phyloP scores from a whole-genome alignment of 805 yeast genomes.

The Yamadazyma nakazawae region DNA sequence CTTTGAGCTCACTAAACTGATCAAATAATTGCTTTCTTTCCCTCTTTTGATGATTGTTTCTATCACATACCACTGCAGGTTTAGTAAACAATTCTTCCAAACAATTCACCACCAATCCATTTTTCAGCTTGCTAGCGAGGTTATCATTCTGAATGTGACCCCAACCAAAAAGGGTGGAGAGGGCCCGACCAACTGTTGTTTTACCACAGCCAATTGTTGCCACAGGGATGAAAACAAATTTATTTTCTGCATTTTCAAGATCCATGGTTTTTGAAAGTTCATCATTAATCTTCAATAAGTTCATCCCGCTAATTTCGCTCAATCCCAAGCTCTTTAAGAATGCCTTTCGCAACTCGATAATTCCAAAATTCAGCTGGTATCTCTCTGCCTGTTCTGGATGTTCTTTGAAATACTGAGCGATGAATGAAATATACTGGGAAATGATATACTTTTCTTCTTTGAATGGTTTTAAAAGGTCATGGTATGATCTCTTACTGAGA shows the following conservation, averaged over 20 bases:
- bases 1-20: slow-evolving; percentile 44
- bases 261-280: slow-evolving; percentile 19
- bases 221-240: slow-evolving; percentile 71
- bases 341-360: slow-evolving; percentile 65
- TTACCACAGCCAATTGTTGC: slow-evolving; percentile 96
- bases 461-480: slow-evolving; percentile 34
- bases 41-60: slow-evolving; percentile 71
- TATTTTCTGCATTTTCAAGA: slow-evolving; percentile 20
- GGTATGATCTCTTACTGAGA: slow-evolving; percentile 25
- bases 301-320: slow-evolving; percentile 50
- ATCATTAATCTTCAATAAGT: slow-evolving; percentile 51
- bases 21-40: slow-evolving; percentile 69
- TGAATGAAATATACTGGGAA: slow-evolving; percentile 66
- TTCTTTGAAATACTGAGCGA: slow-evolving; percentile 49
- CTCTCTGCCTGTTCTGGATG: slow-evolving; percentile 46
- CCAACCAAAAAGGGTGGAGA: slow-evolving; percentile 55
- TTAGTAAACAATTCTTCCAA: slow-evolving; percentile 28
- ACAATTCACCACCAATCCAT: slow-evolving; percentile 47
- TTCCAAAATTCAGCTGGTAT: slow-evolving; percentile 61
- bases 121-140: slow-evolving; percentile 45
- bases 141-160: slow-evolving; percentile 82
- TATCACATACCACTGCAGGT: slow-evolving; percentile 66
- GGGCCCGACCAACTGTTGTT: slow-evolving; percentile 71
- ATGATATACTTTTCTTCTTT: slow-evolving; percentile 59
- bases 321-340: slow-evolving; percentile 47